phyloP scores from a whole-genome alignment of 306 rosid species.

The Castanospermum australe region DNA sequence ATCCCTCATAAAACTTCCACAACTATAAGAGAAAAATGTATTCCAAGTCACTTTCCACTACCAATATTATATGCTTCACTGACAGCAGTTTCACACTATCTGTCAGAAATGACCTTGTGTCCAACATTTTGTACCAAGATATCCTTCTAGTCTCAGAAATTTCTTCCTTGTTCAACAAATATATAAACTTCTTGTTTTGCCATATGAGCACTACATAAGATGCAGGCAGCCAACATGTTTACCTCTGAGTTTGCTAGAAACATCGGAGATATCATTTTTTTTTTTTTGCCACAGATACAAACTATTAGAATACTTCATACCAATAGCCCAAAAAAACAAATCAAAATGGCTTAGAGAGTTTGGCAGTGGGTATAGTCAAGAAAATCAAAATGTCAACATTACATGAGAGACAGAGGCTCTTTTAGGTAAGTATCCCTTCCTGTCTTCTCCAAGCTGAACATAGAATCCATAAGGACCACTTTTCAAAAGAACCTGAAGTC shows the following conservation, averaged over 20 bases:
- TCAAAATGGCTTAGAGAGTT: constrained; percentile 3
- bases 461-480: constrained; percentile 85
- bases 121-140: background rate
- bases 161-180: background rate
- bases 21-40: background rate
- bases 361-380: background rate
- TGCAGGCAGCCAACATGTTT: background rate
- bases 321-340: background rate
- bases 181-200: background rate
- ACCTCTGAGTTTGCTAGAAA: background rate
- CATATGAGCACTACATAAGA: constrained; percentile 10
- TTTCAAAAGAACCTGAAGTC: constrained; percentile 79
- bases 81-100: background rate
- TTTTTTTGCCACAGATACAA: background rate
- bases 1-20: background rate
- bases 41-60: background rate
- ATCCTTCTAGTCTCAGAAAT: background rate
- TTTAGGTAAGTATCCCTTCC: constrained; percentile 70
- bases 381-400: constrained; percentile 25
- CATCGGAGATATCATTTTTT: background rate
- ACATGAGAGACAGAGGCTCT: constrained; percentile 82
- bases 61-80: background rate
- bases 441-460: constrained; percentile 95
- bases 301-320: background rate
- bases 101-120: background rate